Conservation (phyloP, 1,139 yeast species). For the Saccharomycopsis phalli region DNA sequence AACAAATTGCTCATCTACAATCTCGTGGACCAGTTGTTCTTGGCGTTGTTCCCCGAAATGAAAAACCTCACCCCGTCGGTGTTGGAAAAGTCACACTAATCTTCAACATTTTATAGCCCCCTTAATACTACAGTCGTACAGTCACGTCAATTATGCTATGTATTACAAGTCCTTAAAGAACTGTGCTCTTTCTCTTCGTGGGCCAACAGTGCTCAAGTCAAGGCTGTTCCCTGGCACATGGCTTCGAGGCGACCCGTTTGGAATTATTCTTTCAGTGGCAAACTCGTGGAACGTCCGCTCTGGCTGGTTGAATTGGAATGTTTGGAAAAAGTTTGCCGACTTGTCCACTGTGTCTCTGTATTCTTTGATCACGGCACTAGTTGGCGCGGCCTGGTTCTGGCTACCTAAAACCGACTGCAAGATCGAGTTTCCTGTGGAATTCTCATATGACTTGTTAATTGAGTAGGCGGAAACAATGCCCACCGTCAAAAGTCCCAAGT, state of each 20-base stretch:
- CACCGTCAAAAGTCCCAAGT: constrained; percentile 7
- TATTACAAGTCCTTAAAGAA: constrained; percentile 19
- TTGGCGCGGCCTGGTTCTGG: constrained; percentile 2
- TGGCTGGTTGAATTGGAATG: constrained; percentile 19
- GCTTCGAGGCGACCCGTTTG: constrained; percentile 15
- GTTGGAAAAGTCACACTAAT: constrained; percentile 16
- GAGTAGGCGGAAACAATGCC: constrained; percentile 11
- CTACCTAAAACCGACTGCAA: constrained; percentile 14
- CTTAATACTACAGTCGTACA: too few species aligned
- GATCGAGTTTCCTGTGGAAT: constrained; percentile 10
- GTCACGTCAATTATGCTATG: too few species aligned
- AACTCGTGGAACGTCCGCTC: constrained; percentile 17
- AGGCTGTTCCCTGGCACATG: constrained; percentile 17
- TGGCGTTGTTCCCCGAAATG: constrained; percentile 20
- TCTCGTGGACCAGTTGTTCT: constrained; percentile 16
- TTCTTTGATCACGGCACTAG: neutral
- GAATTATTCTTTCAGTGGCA: constrained; percentile 13
- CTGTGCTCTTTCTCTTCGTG: constrained; percentile 19
- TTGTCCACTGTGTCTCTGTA: constrained; percentile 8
- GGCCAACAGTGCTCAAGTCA: constrained; percentile 13
- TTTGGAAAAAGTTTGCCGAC: constrained; percentile 10
- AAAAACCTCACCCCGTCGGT: constrained; percentile 17
- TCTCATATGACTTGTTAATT: constrained; percentile 10
- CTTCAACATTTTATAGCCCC: too few species aligned
- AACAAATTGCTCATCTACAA: constrained; percentile 19